Evolutionary conservation across 2,329 filamentous ascomycete species (phyloP), one percentile per base, ranked within the genome.

Genomic region (Xylaria sp.): DNA sequence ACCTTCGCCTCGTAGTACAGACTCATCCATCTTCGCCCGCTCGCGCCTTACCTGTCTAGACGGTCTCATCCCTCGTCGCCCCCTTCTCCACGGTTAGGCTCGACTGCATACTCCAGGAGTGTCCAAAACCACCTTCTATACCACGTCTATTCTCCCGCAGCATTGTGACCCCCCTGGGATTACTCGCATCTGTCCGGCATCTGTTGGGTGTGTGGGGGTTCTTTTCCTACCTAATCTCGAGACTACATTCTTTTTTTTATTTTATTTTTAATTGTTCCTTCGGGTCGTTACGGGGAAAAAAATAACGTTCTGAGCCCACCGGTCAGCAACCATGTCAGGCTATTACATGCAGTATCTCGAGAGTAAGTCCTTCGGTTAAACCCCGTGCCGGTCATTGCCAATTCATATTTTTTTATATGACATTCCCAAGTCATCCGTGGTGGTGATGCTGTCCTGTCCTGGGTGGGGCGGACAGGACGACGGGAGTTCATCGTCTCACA

Each of bases 311-410:
- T 67, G 65, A 67, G 43, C 66, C n/a, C 4, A 71, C 57, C 47
- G 57, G 66, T 67, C 63, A 69, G 67, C 69, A 73, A 73, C 66
- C 66, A 89, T 89, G 86, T 82, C 81, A 71, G 87, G 87, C 67
- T 89, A 88, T 73, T 89, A 89, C 74, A 89, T 89, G 83, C 87
- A 90, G 72, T 91, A 91, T 76, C 82, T 91, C 68, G 87, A 89
- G 75, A 90, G 89, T 91, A 88, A 86, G 88, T 89, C 59, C 60
- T 42, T 61, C 70, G 35, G 66, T 66, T 61, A 66, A n/a, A 60
- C 54, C 64, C 54, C 62, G 51, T 43, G 51, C 49, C 52, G 51
- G 50, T 58, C 65, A 42, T 55, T 54, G n/a, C n/a, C n/a, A n/a
- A n/a, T n/a, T n/a, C n/a, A n/a, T n/a, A n/a, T n/a, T 31, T 49